Evolutionary conservation across 108 stramenopile genomes (phyloP).

Genomic region (Conticribra weissflogii): DNA sequence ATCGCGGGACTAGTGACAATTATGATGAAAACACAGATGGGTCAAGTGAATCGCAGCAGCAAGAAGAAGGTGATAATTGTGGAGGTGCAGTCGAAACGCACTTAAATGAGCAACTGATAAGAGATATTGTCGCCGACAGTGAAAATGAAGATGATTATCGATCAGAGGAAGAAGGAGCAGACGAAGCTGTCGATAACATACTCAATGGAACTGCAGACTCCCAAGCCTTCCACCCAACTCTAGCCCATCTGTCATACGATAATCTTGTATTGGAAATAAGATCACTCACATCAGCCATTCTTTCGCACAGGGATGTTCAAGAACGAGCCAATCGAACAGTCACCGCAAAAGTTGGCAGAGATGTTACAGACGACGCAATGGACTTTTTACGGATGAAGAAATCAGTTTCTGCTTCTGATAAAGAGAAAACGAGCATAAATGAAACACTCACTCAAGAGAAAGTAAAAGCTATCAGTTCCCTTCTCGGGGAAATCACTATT

Average conservation of each 20-base stretch:
- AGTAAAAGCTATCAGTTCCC: conserved; percentile 1
- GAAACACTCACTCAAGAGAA: background rate
- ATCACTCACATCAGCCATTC: conserved; percentile 38
- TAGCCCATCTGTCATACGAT: conserved; percentile 16
- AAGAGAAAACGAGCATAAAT: background rate
- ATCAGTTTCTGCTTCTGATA: background rate
- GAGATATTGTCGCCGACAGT: background rate
- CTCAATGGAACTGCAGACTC: conserved; percentile 24
- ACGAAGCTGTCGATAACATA: conserved; percentile 23
- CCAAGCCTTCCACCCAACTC: conserved; percentile 8
- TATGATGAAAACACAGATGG: conserved; percentile 37
- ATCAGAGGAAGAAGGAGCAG: conserved; percentile 18
- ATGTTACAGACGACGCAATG: conserved; percentile 49
- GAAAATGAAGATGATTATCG: conserved; percentile 5
- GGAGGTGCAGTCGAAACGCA: background rate
- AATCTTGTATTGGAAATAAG: conserved; percentile 43
- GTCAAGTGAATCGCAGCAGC: conserved; percentile 8
- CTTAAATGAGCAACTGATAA: background rate
- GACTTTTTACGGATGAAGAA: conserved; percentile 36
- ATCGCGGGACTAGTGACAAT: conserved; percentile 24
- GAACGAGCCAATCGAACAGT: conserved; percentile 29
- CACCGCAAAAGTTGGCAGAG: conserved; percentile 29
- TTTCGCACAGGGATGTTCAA: conserved; percentile 26
- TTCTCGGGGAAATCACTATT: conserved; percentile 27
- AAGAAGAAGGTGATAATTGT: background rate